phyloP scores from a whole-genome alignment of 2,329 filamentous ascomycete species.

The Pseudophaeomoniella oleicola region DNA sequence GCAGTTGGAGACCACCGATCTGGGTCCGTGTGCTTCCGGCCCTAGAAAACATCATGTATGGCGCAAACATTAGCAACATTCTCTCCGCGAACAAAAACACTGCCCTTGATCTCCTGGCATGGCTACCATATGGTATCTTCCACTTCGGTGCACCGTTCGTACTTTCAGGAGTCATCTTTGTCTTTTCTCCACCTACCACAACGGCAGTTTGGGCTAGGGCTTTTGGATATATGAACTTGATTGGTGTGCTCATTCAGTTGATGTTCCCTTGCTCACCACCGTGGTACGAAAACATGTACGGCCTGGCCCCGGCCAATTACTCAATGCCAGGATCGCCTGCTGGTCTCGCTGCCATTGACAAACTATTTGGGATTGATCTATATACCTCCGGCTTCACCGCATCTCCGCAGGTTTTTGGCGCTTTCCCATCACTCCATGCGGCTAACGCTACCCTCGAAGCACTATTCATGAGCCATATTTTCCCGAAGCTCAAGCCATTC shows the following conservation, averaged over 20 bases:
- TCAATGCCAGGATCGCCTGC: constrained; percentile 81
- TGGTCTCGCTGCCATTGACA: constrained; percentile 75
- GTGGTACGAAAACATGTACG: constrained; percentile 93
- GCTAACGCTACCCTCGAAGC: constrained; percentile 80
- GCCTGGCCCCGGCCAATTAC: constrained; percentile 81
- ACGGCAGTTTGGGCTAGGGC: constrained; percentile 70
- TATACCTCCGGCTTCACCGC: constrained; percentile 88
- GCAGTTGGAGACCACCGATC: constrained; percentile 78
- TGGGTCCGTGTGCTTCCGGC: constrained; percentile 92
- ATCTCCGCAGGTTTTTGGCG: constrained; percentile 83
- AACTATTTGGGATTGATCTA: constrained; percentile 77
- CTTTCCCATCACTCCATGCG: constrained; percentile 86
- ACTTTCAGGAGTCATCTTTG: constrained; percentile 64
- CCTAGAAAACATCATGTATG: constrained; percentile 91
- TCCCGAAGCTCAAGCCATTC: constrained; percentile 65
- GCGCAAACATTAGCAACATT: constrained; percentile 90
- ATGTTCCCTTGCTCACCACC: constrained; percentile 87
- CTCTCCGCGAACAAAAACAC: constrained; percentile 78
- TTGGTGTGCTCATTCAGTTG: constrained; percentile 76
- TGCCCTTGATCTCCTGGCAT: constrained; percentile 73
- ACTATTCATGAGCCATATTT: constrained; percentile 83
- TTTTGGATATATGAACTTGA: constrained; percentile 86
- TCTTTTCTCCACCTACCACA: constrained; percentile 77
- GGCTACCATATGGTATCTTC: constrained; percentile 82
- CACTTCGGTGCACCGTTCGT: constrained; percentile 80